Conservation (phyloP, 2,329 filamentous ascomycete genomes). For the Aureobasidium uvarum region DNA sequence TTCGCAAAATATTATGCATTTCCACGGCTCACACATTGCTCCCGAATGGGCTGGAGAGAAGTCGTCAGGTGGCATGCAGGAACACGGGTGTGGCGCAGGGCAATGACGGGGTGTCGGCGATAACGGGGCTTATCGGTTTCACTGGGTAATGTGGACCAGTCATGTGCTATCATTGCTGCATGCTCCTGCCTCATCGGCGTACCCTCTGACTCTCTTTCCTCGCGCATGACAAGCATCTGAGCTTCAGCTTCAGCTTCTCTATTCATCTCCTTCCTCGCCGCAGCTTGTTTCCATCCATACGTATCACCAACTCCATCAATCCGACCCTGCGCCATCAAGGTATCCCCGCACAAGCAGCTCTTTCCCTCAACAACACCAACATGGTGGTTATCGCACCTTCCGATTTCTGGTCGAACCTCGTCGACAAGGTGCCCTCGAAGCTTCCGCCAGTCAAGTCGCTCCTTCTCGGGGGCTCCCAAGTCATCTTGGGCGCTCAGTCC, state of each 20-base stretch:
- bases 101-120: constrained; percentile 10
- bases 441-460: constrained; percentile 18
- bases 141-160: constrained; percentile 13
- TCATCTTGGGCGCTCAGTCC: constrained; percentile 9
- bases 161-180: constrained; percentile 20
- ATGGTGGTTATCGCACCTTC: background rate
- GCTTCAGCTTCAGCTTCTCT: background rate
- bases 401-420: constrained; percentile 27
- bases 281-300: background rate
- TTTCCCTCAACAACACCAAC: background rate
- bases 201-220: background rate
- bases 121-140: constrained; percentile 13
- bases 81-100: constrained; percentile 25
- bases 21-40: background rate
- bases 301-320: background rate
- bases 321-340: constrained; percentile 5
- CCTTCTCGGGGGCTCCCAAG: constrained; percentile 20
- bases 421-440: constrained; percentile 3
- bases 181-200: background rate
- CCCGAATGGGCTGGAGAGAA: background rate
- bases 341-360: background rate
- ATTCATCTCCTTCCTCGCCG: too few relatives aligned
- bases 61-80: constrained; percentile 14
- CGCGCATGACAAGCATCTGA: background rate
- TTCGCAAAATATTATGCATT: background rate